Conservation (phyloP, 2,329 filamentous ascomycete species). For the Neoarthrinium moseri region DNA sequence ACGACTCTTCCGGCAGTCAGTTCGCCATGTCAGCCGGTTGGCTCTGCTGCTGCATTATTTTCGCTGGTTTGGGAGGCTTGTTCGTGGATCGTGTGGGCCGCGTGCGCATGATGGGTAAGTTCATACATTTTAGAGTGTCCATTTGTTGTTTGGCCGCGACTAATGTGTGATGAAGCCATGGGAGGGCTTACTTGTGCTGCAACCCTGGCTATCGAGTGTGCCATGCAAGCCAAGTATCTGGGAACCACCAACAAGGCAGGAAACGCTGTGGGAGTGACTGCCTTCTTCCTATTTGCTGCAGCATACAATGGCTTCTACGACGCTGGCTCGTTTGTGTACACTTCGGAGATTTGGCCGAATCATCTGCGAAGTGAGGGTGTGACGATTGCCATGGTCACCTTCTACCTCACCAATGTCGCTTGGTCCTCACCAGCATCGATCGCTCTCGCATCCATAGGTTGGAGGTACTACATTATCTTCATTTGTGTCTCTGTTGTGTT, state of each 20-base stretch:
- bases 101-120: constrained; percentile 19
- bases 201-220: constrained; percentile 20
- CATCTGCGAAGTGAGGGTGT: constrained; percentile 25
- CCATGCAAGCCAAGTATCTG: constrained; percentile 22
- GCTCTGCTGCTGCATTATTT: constrained; percentile 22
- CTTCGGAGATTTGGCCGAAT: constrained; percentile 32
- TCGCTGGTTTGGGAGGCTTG: constrained; percentile 24
- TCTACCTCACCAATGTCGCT: constrained; percentile 23
- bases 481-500: constrained; percentile 40
- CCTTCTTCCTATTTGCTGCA: constrained; percentile 21
- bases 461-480: constrained; percentile 50
- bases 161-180: constrained; percentile 13
- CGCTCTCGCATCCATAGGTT: constrained; percentile 49
- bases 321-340: constrained; percentile 28
- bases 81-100: constrained; percentile 27
- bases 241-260: constrained; percentile 16
- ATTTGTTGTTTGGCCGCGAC: constrained; percentile 1
- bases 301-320: constrained; percentile 25
- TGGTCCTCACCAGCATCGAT: constrained; percentile 30
- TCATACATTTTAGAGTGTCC: background rate
- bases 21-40: constrained; percentile 25
- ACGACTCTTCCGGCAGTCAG: constrained; percentile 24
- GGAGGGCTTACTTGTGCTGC: constrained; percentile 19
- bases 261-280: constrained; percentile 21
- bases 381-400: constrained; percentile 17